Percentiles rank a stretch among this genome's conserved stretches.
Evolutionary conservation across 2,329 filamentous ascomycete species (phyloP).

Genomic region (Neonectria faginata): DNA sequence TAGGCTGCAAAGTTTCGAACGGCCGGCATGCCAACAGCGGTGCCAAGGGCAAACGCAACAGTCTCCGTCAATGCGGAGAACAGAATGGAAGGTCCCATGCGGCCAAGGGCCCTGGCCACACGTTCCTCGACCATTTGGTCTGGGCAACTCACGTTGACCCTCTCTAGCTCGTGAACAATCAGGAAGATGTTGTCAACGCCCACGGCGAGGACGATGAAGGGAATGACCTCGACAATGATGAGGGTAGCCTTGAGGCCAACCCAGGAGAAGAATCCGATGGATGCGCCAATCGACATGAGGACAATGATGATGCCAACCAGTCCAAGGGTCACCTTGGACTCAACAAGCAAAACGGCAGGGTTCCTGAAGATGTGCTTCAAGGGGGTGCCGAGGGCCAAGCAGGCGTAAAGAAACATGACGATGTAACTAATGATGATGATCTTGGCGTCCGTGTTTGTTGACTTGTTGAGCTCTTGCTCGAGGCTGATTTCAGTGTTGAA

Average conservation of each 20-base stretch:
- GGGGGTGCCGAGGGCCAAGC: conserved; percentile 89
- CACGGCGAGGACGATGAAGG: conserved; percentile 94
- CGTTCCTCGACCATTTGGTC: conserved; percentile 89
- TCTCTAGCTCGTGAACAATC: conserved; percentile 97
- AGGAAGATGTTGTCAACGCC: conserved; percentile 99
- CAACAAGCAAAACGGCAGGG: conserved; percentile 85
- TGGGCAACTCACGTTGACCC: conserved; percentile 91
- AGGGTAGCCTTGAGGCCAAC: conserved; percentile 92
- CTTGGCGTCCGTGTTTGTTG: conserved; percentile 97
- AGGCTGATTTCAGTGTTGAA: conserved; percentile 97
- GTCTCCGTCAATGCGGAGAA: conserved; percentile 97
- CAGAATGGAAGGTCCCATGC: conserved; percentile 96
- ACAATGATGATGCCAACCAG: conserved; percentile 95
- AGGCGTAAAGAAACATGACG: conserved; percentile 99
- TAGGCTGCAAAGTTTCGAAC: conserved; percentile 98
- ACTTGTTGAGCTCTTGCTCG: conserved; percentile 96
- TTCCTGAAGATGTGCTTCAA: conserved; percentile 82
- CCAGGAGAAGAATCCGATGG: conserved; percentile 94
- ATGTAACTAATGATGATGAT: conserved; percentile 97
- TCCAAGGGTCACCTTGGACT: conserved; percentile 97
- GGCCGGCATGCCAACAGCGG: conserved; percentile 96
- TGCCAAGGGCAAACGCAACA: conserved; percentile 89
- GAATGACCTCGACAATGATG: conserved; percentile 98
- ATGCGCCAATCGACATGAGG: conserved; percentile 95
- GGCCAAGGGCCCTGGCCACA: conserved; percentile 87